phyloP scores from a whole-genome alignment of 306 rosid species.

The Bauhinia variegata region DNA sequence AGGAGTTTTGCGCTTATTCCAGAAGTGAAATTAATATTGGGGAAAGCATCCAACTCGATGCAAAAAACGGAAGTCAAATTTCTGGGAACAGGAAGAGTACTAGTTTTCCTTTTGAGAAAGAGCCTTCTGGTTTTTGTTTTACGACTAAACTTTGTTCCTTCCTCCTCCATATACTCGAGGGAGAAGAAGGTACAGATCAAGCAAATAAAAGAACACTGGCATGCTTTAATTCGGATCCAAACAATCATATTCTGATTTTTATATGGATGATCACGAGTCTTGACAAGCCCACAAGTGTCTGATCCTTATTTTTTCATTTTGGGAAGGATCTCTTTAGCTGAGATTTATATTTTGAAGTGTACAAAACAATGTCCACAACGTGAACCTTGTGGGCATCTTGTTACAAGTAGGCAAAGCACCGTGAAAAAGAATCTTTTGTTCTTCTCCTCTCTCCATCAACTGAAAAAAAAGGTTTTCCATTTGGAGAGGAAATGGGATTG shows the following conservation, averaged over 20 bases:
- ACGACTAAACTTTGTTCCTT: slow-evolving; percentile 2
- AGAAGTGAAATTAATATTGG: neutral
- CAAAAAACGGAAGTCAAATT: slow-evolving; percentile 3
- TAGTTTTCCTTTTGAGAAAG: neutral
- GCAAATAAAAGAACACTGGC: neutral
- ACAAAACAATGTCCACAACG: neutral
- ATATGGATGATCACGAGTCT: neutral
- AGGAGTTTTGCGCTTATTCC: neutral
- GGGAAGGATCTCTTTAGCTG: neutral
- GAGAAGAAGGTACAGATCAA: neutral
- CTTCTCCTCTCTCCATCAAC: neutral
- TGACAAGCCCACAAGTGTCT: neutral
- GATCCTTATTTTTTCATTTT: neutral
- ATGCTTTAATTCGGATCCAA: neutral
- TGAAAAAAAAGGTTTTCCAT: slow-evolving; percentile 19
- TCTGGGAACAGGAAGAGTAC: neutral
- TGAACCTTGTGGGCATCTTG: slow-evolving; percentile 9
- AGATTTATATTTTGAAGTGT: neutral
- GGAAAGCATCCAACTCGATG: neutral
- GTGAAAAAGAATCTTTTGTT: neutral
- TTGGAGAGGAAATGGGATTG: slow-evolving; percentile 2
- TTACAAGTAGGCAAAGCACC: neutral
- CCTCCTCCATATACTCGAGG: neutral
- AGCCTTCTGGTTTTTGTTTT: neutral
- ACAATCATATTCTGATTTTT: neutral